phyloP scores from a whole-genome alignment of 1,139 yeast genomes.

The Protomyces gravidus region DNA sequence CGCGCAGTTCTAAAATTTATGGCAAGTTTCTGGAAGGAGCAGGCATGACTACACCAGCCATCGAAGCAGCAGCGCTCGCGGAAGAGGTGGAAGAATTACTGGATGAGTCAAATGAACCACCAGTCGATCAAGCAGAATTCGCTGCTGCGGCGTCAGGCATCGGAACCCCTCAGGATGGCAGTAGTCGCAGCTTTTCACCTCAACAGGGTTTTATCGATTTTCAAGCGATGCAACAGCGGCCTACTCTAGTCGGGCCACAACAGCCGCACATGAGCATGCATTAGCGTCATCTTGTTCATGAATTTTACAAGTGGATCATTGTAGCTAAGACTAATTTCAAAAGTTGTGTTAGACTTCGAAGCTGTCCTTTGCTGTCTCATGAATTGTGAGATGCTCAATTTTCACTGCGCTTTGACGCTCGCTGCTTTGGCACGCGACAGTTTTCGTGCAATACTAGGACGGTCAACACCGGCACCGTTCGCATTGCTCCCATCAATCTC shows the following conservation, averaged over 20 bases:
- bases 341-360: too few relatives aligned
- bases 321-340: too few relatives aligned
- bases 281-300: too few relatives aligned
- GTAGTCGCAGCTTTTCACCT: not conserved
- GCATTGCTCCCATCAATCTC: not conserved
- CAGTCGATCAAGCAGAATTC: not conserved
- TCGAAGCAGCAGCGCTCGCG: not conserved
- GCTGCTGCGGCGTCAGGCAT: too few relatives aligned
- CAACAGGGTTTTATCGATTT: not conserved
- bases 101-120: not conserved
- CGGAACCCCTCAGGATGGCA: not conserved
- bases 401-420: not conserved
- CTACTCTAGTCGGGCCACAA: not conserved
- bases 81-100: not conserved
- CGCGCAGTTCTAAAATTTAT: not conserved
- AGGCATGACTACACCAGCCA: not conserved
- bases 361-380: too few relatives aligned
- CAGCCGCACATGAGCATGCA: not conserved
- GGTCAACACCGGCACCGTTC: not conserved
- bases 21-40: not conserved
- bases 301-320: too few relatives aligned
- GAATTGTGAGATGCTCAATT: too few relatives aligned
- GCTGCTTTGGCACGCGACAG: not conserved
- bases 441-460: not conserved
- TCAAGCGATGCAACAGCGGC: not conserved